Base-by-base conservation (phyloP, 2,329 filamentous ascomycete species). In the Phaeosphaeria sp. region DNA sequence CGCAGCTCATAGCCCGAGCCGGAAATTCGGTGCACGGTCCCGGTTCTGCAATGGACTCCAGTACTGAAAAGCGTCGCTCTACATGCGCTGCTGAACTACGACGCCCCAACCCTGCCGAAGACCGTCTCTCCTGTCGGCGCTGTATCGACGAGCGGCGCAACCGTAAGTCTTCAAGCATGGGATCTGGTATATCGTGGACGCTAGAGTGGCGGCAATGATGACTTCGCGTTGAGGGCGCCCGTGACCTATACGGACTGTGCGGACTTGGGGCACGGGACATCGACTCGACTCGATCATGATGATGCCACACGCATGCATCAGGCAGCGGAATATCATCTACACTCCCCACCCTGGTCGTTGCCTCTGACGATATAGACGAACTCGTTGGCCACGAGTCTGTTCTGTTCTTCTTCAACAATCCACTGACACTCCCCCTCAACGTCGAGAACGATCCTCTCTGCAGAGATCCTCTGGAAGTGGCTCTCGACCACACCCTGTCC, bases 31-130 rank as follows among this genome's bases (percentile, higher is more conserved):
- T 39, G 17, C 17, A 11, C 36, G 15, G 15, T 13, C 17, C 36
- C 36, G 55, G 63, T 30, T 62, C 62, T 13, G 49, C 27, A 27
- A 65, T 58, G 6, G 63, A 27, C 17, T 56, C 56, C 15, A 64
- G 56, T 9, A 55, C 53, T 6, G 59, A 58, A 6, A 59, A 45
- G 21, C 48, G 56, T 25, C 48, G 48, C 18, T 47, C 49, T 7
- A 25, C 33, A 36, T 48, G 46, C 2, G 54, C 48, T 5, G 47
- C 53, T 18, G 52, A 60, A 5, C 51, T 55, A 15, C 51, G 45
- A 18, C 48, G 51, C 8, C 53, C 56, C 15, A 53, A 46, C 20
- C 60, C 62, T n/a, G 30, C 52, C 53, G 57, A 56, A 55, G 51
- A 56, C 8, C 40, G 47, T 40, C 49, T 59, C 25, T 59, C 53